These are phyloP conservation scores for Euphorbia schlechtendalii DNA, from an alignment of 441 rosid species.

Conservation along the genomic window DNA sequence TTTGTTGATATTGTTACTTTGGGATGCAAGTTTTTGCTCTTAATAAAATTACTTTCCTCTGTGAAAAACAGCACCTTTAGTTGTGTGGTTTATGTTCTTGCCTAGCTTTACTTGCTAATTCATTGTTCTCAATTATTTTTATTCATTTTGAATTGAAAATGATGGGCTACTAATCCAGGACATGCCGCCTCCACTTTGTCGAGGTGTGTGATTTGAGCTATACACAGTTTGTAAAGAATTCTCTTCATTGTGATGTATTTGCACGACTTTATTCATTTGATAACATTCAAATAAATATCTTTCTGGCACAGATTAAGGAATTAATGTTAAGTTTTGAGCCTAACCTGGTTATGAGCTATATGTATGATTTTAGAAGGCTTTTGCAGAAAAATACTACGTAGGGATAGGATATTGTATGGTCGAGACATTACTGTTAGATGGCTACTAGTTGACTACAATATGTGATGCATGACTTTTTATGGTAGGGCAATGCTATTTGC, in stretches of 20 bases:
- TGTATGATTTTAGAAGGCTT: neutral
- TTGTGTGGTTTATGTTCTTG: neutral
- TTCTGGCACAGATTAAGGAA: neutral
- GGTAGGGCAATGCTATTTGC: constrained; percentile 12
- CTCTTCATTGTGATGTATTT: neutral
- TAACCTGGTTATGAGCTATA: neutral
- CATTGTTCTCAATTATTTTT: neutral
- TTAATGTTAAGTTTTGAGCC: neutral
- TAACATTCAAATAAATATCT: neutral
- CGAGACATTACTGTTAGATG: constrained; percentile 1
- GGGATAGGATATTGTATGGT: neutral
- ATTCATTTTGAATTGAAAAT: neutral
- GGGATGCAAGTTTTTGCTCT: neutral
- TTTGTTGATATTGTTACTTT: neutral
- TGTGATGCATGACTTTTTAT: neutral
- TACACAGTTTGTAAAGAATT: neutral
- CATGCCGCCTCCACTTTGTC: neutral
- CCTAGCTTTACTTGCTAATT: neutral
- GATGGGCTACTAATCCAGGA: neutral
- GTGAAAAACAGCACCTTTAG: neutral
- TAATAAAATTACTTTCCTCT: neutral
- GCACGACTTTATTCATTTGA: neutral
- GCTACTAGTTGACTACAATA: neutral
- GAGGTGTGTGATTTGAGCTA: neutral
- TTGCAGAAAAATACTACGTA: neutral